Base-by-base conservation (phyloP, 805 yeast species). In the Pichia phayaonensis region DNA sequence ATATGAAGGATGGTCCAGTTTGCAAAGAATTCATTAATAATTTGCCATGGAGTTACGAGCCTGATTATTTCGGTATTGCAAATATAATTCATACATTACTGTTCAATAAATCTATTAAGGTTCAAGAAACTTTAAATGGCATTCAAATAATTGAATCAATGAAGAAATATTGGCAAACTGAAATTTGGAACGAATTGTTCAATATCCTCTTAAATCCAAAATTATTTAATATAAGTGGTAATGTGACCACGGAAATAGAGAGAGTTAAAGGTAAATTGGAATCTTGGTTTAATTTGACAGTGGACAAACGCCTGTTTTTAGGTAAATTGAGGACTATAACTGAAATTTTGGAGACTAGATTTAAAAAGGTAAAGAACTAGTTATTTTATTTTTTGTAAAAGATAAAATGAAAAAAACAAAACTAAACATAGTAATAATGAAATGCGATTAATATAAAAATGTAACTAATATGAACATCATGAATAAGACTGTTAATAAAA, bases 1-100 rank as follows among this genome's bases (percentile, higher is more conserved):
- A 73, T 29, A 68, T 80, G 0, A 86, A 82, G 54, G 73, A 77
- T 49, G 86, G 79, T 55, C 55, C 54, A 23, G 95, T 86, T 57
- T 87, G 95, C 61, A 79, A 79, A 5, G 88, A 84, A 58, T 79
- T 86, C 81, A 69, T 79, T 48, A 65, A 74, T 3, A 70, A 75
- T 4, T 60, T 71, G 46, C 76, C 84, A 0, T 90, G 96, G 95
- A 76, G 79, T 2, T 86, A 75, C 59, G 89, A 90, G 61, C 82
- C 84, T 3, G 97, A 90, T 66, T 88, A 88, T 61, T 85, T 76
- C 63, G 96, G 96, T 0, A 54, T 87, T 20, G 97, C 96, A 0
- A 76, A 81, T 34, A 77, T 86, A 0, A 69, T 88, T 2, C 92
- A 89, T 59, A 74, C 82, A 0, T 67, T 90, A 74, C 68, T 90